A percentile compares a stretch with the other conserved stretches of the same genome.
Conservation (phyloP, 1,284 basidiomycete species). For the Wolfiporia cocos region DNA sequence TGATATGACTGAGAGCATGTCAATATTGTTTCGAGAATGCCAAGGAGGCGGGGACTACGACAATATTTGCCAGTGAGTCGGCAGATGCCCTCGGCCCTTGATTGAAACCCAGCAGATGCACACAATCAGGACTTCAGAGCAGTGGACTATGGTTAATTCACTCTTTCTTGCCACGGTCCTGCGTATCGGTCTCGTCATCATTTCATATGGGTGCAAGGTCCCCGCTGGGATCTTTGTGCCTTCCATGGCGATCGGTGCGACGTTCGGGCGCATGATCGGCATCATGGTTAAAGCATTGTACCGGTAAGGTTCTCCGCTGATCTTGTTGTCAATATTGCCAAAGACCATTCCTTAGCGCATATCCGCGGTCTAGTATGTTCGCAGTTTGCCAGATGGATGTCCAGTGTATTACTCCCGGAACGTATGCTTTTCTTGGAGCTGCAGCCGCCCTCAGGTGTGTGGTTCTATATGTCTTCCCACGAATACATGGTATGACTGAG, state of each 20-base stretch:
- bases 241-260: conserved; percentile 96
- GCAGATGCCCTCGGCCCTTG: neutral
- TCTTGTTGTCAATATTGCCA: neutral
- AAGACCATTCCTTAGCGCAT: conserved; percentile 46
- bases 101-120: neutral
- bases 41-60: conserved; percentile 91
- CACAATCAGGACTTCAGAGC: conserved; percentile 64
- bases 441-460: conserved; percentile 86
- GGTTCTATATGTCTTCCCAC: neutral
- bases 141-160: conserved; percentile 95
- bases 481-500: too few relatives aligned
- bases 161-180: conserved; percentile 89
- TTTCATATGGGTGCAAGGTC: conserved; percentile 96
- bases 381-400: conserved; percentile 86
- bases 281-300: conserved; percentile 94
- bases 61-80: conserved; percentile 87
- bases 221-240: conserved; percentile 98
- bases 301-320: conserved; percentile 40
- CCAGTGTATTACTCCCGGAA: conserved; percentile 97
- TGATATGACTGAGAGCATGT: conserved; percentile 98
- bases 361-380: conserved; percentile 83
- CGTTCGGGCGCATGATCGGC: conserved; percentile 93
- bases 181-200: conserved; percentile 80
- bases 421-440: conserved; percentile 93
- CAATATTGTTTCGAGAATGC: conserved; percentile 96